phyloP scores from a whole-genome alignment of 441 rosid genomes.

The Pelargonium citronellum region DNA sequence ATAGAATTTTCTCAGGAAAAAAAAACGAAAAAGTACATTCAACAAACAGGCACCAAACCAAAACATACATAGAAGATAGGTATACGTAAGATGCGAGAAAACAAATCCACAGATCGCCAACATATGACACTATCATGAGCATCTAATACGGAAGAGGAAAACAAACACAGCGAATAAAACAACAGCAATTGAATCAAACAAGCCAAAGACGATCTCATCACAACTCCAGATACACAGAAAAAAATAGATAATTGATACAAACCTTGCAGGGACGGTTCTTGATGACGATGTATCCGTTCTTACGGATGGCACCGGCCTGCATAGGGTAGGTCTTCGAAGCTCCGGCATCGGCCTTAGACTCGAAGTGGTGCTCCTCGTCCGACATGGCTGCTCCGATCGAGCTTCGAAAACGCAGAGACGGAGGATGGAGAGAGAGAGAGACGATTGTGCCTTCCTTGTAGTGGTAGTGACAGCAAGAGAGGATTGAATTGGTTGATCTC shows the following conservation, averaged over 20 bases:
- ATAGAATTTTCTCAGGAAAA: too few relatives aligned
- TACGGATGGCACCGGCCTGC: constrained; percentile 87
- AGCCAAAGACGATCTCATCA: too few relatives aligned
- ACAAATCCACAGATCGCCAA: too few relatives aligned
- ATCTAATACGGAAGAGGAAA: too few relatives aligned
- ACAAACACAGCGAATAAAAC: not conserved
- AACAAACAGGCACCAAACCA: too few relatives aligned
- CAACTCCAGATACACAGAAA: not conserved
- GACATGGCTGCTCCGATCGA: constrained; percentile 43
- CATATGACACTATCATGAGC: too few relatives aligned
- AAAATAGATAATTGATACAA: not conserved
- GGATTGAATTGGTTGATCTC: not conserved
- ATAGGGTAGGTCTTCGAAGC: constrained; percentile 85
- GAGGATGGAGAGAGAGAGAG: not conserved
- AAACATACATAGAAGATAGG: too few relatives aligned
- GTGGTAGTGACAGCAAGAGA: not conserved
- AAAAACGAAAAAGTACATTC: too few relatives aligned
- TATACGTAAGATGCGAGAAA: too few relatives aligned
- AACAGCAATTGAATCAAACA: too few relatives aligned
- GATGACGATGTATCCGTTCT: constrained; percentile 81
- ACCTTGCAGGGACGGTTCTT: constrained; percentile 83
- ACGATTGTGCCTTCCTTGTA: not conserved
- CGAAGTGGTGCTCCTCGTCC: constrained; percentile 94
- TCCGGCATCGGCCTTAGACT: constrained; percentile 85
- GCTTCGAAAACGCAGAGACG: not conserved